A percentile compares a stretch with the other conserved stretches of the same genome.
phyloP scores from a whole-genome alignment of 2,329 filamentous ascomycete genomes.

The Aspergillus japonicus region DNA sequence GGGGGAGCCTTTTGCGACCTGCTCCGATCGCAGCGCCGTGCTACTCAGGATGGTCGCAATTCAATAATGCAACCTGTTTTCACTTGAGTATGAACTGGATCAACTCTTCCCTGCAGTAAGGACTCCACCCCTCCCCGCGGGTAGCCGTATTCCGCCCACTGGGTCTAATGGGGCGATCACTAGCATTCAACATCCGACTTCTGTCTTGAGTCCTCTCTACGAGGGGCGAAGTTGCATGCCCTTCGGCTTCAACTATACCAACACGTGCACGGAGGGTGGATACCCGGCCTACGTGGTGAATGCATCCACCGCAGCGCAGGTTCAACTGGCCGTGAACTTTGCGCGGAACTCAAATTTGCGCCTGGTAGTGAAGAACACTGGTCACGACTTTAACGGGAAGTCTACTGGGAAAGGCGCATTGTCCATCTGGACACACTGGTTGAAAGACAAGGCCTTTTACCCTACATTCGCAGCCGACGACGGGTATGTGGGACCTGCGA shows the following conservation, averaged over 20 bases:
- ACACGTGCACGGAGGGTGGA: constrained; percentile 28
- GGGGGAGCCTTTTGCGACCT: constrained; percentile 32
- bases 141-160: neutral
- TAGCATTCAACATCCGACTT: constrained; percentile 20
- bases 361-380: constrained; percentile 45
- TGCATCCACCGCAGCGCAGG: constrained; percentile 31
- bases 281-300: constrained; percentile 38
- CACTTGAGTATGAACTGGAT: constrained; percentile 31
- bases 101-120: constrained; percentile 15
- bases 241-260: constrained; percentile 35
- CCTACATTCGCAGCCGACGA: constrained; percentile 31
- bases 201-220: constrained; percentile 29
- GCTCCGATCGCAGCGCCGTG: constrained; percentile 35
- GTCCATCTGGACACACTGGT: constrained; percentile 25
- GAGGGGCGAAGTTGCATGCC: constrained; percentile 27
- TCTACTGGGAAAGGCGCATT: constrained; percentile 56
- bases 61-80: constrained; percentile 32
- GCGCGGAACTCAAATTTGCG: constrained; percentile 32
- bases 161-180: no score
- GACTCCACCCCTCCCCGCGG: neutral
- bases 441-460: constrained; percentile 30
- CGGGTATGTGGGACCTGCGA: constrained; percentile 50
- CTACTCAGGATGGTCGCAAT: constrained; percentile 34
- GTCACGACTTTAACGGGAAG: constrained; percentile 50
- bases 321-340: constrained; percentile 34